phyloP scores from a whole-genome alignment of 352 stramenopile species.

The Pythium rhizo-oryzae region DNA sequence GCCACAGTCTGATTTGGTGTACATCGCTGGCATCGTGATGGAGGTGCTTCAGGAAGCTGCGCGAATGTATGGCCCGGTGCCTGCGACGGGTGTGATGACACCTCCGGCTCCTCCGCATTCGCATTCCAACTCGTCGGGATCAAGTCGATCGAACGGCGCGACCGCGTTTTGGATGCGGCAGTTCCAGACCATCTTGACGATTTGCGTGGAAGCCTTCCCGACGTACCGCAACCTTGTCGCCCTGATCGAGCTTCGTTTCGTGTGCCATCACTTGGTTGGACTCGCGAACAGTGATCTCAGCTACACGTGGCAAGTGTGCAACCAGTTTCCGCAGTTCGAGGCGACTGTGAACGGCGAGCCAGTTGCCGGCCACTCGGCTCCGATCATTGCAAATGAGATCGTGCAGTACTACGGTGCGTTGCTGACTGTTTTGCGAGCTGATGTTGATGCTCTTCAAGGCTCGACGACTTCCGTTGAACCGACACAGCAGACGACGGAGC shows the following conservation, averaged over 20 bases:
- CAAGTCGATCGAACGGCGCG: slow-evolving; percentile 45
- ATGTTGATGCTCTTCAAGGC: slow-evolving; percentile 7
- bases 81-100: slow-evolving; percentile 26
- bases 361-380: slow-evolving; percentile 58
- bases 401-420: slow-evolving; percentile 74
- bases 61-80: slow-evolving; percentile 61
- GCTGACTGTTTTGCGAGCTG: slow-evolving; percentile 53
- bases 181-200: slow-evolving; percentile 72
- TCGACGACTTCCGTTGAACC: background rate
- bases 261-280: slow-evolving; percentile 75
- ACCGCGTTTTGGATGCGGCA: slow-evolving; percentile 81
- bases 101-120: slow-evolving; percentile 19
- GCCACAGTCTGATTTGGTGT: slow-evolving; percentile 40
- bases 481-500: background rate
- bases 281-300: slow-evolving; percentile 60
- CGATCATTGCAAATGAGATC: slow-evolving; percentile 78
- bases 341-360: slow-evolving; percentile 31
- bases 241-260: slow-evolving; percentile 81
- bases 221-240: slow-evolving; percentile 63
- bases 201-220: slow-evolving; percentile 72
- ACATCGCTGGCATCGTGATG: slow-evolving; percentile 64
- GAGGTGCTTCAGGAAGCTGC: slow-evolving; percentile 79
- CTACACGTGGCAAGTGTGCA: slow-evolving; percentile 82
- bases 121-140: slow-evolving; percentile 26
- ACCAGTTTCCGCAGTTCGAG: slow-evolving; percentile 53